Base-by-base conservation (phyloP, 1,284 basidiomycete genomes). In the Phellopilus nigrolimitatus region DNA sequence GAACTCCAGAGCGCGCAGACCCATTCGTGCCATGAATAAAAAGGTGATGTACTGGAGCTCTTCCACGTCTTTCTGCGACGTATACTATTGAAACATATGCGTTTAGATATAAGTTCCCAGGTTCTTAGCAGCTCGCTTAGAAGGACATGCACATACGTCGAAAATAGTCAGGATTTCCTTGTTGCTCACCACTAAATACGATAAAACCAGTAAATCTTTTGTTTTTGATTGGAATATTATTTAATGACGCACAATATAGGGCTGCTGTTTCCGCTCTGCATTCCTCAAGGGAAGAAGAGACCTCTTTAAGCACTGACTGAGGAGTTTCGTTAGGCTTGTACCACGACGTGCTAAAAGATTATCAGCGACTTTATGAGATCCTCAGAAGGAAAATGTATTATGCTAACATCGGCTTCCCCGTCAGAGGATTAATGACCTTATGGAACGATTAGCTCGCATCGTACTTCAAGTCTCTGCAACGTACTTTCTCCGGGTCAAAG, bases 241-340 rank as follows among this genome's bases (percentile, higher is more conserved):
- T 33, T 36, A 36, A 13, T 21, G 31, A 31, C 82, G 68, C 59
- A 86, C 87, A 73, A 66, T 79, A 91, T 34, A 91, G 69, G 0
- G 86, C 85, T 17, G 90, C 89, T 4, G 86, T 78, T 67, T 92
- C 90, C 2, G 89, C 89, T 21, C 90, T 80, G 60, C 89, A 92
- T 69, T 92, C 90, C 65, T 92, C 90, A 78, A 91, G 80, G 0
- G 88, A 91, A 0, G 88, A 90, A 2, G 87, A 90, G 3, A 91
- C 85, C 57, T 90, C 84, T 1, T 89, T 89, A 1, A 92, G 73
- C 4, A 91, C 82, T 3, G 87, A 82, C 49, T 80, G 85, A 22
- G 86, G 75, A 1, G 86, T 89, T 65, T 91, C 87, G 4, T 88
- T 89, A 42, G 84, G 77, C 63, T 86, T 87, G 67, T 92, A 92